Conservation (phyloP, 2,329 filamentous ascomycete genomes). For the Sphaerulina musiva region DNA sequence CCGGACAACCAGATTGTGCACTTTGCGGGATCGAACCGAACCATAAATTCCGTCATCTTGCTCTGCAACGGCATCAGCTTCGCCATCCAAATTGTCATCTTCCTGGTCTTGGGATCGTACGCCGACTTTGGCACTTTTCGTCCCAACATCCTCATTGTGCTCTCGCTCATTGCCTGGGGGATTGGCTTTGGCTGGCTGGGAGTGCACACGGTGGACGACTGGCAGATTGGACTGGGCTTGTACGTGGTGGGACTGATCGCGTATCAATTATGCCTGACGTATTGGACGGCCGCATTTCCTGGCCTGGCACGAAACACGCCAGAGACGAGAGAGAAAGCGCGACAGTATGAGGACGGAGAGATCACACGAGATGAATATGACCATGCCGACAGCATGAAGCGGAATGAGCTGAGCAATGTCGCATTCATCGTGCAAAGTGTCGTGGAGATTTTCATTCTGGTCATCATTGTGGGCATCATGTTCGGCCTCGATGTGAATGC, state of each 20-base stretch:
- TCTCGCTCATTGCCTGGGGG: constrained; percentile 55
- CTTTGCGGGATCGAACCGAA: constrained; percentile 52
- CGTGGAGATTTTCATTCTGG: constrained; percentile 56
- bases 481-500: constrained; percentile 56
- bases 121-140: constrained; percentile 61
- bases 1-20: constrained; percentile 44
- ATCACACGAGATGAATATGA: constrained; percentile 57
- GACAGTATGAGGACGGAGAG: constrained; percentile 44
- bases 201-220: constrained; percentile 54
- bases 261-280: constrained; percentile 61
- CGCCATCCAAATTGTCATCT: constrained; percentile 56
- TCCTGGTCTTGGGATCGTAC: constrained; percentile 48
- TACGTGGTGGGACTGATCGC: constrained; percentile 62
- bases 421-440: constrained; percentile 59
- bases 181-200: constrained; percentile 63
- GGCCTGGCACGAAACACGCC: constrained; percentile 50
- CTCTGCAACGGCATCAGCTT: constrained; percentile 62
- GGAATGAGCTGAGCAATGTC: constrained; percentile 57
- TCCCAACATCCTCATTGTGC: constrained; percentile 56
- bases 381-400: constrained; percentile 54
- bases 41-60: constrained; percentile 60
- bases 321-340: constrained; percentile 46
- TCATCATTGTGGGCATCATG: constrained; percentile 59
- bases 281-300: constrained; percentile 62
- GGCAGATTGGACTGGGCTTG: constrained; percentile 54